Evolutionary conservation across 1,139 yeast genomes (phyloP).

Genomic region (Suhomyces bokatorum): DNA sequence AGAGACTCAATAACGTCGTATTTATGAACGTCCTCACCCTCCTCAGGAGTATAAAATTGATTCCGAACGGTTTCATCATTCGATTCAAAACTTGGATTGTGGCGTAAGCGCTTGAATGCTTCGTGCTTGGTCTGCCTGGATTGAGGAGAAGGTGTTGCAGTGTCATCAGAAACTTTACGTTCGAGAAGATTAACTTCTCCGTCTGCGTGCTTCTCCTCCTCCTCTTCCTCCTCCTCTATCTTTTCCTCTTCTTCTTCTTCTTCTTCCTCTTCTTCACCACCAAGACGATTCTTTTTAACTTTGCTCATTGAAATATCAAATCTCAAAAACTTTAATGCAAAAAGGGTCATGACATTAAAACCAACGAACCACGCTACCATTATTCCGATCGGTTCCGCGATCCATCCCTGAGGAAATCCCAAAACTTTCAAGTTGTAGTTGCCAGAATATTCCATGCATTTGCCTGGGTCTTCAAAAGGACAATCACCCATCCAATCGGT

Average conservation of each 20-base stretch:
- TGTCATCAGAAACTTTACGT: background rate
- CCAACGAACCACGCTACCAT: constrained; percentile 61
- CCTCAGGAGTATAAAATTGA: background rate
- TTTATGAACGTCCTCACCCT: background rate
- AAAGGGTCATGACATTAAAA: constrained; percentile 49
- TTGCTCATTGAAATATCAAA: constrained; percentile 58
- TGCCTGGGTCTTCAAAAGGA: constrained; percentile 32
- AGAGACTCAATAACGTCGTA: background rate
- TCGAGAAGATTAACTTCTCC: background rate
- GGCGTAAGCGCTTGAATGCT: background rate
- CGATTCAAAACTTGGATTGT: background rate
- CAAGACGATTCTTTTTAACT: constrained; percentile 36
- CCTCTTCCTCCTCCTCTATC: constrained; percentile 5
- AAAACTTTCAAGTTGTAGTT: constrained; percentile 51
- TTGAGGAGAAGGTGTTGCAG: background rate
- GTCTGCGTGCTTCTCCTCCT: background rate
- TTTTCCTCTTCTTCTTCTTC: constrained; percentile 14
- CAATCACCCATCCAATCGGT: constrained; percentile 62
- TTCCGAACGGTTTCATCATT: background rate
- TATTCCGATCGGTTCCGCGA: constrained; percentile 63
- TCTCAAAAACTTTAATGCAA: constrained; percentile 46
- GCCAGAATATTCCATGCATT: constrained; percentile 52
- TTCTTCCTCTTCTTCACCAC: constrained; percentile 31
- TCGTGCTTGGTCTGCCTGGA: background rate
- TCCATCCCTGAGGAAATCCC: constrained; percentile 68